phyloP scores from a whole-genome alignment of 1,284 basidiomycete genomes.

The Cystobasidium sp. region DNA sequence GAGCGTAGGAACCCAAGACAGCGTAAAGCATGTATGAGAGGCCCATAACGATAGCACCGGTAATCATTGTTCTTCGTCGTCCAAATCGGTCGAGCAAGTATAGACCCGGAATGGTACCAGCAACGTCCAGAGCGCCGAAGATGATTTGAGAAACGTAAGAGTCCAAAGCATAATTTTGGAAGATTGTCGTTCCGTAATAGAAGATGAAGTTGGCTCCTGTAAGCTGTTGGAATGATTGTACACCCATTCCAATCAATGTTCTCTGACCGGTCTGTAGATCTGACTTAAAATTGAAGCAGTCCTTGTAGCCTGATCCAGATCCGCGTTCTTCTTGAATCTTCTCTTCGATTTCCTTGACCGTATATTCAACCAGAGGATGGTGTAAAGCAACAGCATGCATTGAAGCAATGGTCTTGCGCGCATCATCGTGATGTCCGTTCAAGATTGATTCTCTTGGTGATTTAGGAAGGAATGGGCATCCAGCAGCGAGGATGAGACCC shows the following conservation, averaged over 20 bases:
- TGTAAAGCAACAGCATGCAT: slow-evolving; percentile 69
- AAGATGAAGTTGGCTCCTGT: slow-evolving; percentile 59
- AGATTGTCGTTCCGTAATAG: slow-evolving; percentile 38
- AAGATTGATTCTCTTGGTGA: slow-evolving; percentile 60
- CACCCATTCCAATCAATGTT: slow-evolving; percentile 75
- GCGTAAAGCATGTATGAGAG: slow-evolving; percentile 39
- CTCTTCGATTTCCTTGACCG: slow-evolving; percentile 71
- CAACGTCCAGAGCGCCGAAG: slow-evolving; percentile 30
- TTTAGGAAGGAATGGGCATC: slow-evolving; percentile 72
- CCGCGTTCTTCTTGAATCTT: slow-evolving; percentile 64
- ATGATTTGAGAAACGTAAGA: slow-evolving; percentile 41
- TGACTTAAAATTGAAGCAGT: slow-evolving; percentile 67
- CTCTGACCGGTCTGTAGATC: slow-evolving; percentile 70
- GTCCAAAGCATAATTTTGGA: slow-evolving; percentile 23
- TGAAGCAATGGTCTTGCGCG: slow-evolving; percentile 67
- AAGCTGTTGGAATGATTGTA: slow-evolving; percentile 79
- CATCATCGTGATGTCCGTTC: slow-evolving; percentile 62
- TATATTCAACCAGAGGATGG: slow-evolving; percentile 67
- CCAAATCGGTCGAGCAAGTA: slow-evolving; percentile 39
- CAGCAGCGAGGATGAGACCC: slow-evolving; percentile 69
- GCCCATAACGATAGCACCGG: slow-evolving; percentile 43
- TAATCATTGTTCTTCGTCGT: slow-evolving; percentile 38
- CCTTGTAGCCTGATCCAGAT: slow-evolving; percentile 76
- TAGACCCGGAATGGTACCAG: slow-evolving; percentile 17
- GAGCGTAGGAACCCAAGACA: slow-evolving; percentile 34